Base-by-base conservation (phyloP, 129 eudicot genomes). In the Pulicaria dysenterica region DNA sequence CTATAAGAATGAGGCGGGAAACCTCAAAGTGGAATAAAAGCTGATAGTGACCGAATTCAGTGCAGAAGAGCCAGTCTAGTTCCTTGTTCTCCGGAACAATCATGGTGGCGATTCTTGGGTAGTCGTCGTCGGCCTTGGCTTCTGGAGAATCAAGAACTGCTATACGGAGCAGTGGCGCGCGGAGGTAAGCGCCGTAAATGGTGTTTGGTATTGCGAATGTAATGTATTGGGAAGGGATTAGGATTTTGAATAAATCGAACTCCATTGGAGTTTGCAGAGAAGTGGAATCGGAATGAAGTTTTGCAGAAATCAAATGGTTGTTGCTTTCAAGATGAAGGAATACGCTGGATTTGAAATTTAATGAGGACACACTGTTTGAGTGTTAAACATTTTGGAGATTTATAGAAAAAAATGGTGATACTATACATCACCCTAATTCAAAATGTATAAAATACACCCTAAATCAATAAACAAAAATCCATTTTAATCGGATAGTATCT, bases 111-210 rank as follows among this genome's bases (percentile, higher is more conserved):
- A 82, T 13, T 10, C 15, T 65, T n/a, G 79, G 85, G 58, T 54
- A 53, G 61, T 8, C 17, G 24, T 51, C 67, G 66, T n/a, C 51
- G 58, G 67, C 10, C 70, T 53, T 37, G 38, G 74, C n/a, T 0
- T 41, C 37, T 36, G 97, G 93, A 7, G 97, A 90, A 72, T 90
- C 97, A 50, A 88, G 96, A n/a, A 94, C 85, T 75, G 97, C 84
- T 69, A 90, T 17, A 38, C 82, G 94, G 80, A 90, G 90, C 44
- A 53, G 77, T n/a, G 82, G 69, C 4, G 84, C 37, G 62, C 64
- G 68, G 77, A 70, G 72, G 60, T 19, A 60, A 76, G 56, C 73
- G 39, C 19, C 71, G 64, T 60, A 11, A 40, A 74, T 10, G 31
- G 78, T 79, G 70, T 63, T 77, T 17, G 96, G 96, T 59, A 87